Percentiles rank a stretch among this genome's conserved stretches.
phyloP scores from a whole-genome alignment of 2,329 filamentous ascomycete genomes.

The Sporothrix dimorphospora region DNA sequence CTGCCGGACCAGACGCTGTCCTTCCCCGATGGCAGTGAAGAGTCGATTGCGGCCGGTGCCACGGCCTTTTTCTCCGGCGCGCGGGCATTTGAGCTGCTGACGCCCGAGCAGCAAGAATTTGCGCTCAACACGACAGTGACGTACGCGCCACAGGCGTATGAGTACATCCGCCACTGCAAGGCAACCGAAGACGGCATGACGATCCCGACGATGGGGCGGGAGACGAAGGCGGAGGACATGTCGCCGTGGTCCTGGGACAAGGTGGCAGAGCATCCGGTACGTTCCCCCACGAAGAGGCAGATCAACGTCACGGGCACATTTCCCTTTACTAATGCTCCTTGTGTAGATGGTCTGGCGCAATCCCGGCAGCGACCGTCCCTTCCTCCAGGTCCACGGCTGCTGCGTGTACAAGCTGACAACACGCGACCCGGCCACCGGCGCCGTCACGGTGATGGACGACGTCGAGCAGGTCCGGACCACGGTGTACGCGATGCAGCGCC shows the following conservation, averaged over 20 bases:
- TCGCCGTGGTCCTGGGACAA: constrained; percentile 32
- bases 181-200: constrained; percentile 31
- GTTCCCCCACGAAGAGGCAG: background rate
- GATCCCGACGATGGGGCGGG: constrained; percentile 28
- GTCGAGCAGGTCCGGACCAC: constrained; percentile 32
- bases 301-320: background rate
- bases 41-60: constrained; percentile 29
- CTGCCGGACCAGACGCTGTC: constrained; percentile 28
- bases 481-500: constrained; percentile 30
- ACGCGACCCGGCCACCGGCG: constrained; percentile 25
- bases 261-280: constrained; percentile 32
- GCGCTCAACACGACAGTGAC: constrained; percentile 31
- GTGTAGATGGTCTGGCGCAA: constrained; percentile 69
- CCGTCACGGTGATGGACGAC: constrained; percentile 27
- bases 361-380: constrained; percentile 53
- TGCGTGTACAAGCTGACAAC: constrained; percentile 31
- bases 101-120: constrained; percentile 31
- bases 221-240: constrained; percentile 21
- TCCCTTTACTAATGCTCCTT: background rate
- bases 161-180: constrained; percentile 51
- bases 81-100: constrained; percentile 31
- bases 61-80: constrained; percentile 33
- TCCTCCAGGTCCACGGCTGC: constrained; percentile 32
- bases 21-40: constrained; percentile 30
- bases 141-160: constrained; percentile 32